Evolutionary conservation across 805 yeast species (phyloP).

Genomic region (Myxozyma nipponensis): DNA sequence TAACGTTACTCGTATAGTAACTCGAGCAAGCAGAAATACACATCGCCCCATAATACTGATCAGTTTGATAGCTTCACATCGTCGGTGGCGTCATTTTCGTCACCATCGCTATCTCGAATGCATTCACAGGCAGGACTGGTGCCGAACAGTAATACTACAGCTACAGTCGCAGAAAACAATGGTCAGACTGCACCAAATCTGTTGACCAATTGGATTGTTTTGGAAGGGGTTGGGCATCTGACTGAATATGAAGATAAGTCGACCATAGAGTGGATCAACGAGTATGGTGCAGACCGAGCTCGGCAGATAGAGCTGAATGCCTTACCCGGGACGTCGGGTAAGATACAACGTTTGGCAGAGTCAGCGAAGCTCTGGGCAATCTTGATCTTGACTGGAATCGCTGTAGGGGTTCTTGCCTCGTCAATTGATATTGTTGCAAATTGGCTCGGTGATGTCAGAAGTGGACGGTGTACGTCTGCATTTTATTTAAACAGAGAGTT

Average conservation of each 20-base stretch:
- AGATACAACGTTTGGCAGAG: constrained; percentile 29
- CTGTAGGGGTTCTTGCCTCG: constrained; percentile 77
- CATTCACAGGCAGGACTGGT: too few species aligned
- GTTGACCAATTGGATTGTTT: constrained; percentile 2
- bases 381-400: constrained; percentile 63
- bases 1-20: too few species aligned
- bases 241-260: constrained; percentile 26
- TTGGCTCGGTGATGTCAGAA: constrained; percentile 69
- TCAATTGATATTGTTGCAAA: constrained; percentile 72
- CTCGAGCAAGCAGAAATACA: too few species aligned
- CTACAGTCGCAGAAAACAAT: constrained; percentile 2
- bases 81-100: too few species aligned
- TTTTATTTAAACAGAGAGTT: constrained; percentile 63
- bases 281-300: constrained; percentile 33
- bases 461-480: constrained; percentile 65
- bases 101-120: too few species aligned
- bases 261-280: constrained; percentile 38
- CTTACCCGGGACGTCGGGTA: constrained; percentile 29
- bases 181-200: not conserved
- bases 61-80: too few species aligned
- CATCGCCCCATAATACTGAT: too few species aligned
- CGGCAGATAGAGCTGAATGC: constrained; percentile 14
- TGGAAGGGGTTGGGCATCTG: constrained; percentile 9
- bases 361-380: constrained; percentile 58
- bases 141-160: not conserved